Conservation (phyloP, 169 alveolate species). For the Blepharisma undulans region DNA sequence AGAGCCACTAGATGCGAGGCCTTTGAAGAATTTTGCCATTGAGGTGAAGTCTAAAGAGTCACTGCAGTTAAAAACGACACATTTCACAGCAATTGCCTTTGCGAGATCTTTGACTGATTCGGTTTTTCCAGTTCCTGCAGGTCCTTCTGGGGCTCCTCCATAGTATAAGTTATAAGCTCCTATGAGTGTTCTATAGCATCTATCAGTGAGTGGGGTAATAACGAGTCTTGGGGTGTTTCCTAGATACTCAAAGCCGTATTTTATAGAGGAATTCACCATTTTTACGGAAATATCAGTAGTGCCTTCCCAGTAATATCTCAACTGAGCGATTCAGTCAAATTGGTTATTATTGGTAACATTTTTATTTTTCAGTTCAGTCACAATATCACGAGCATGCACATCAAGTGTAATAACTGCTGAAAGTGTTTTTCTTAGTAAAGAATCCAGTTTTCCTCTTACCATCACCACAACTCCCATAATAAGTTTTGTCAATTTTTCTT, state of each 20-base stretch:
- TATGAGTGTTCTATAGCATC: conserved; percentile 90
- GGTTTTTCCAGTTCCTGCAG: conserved; percentile 94
- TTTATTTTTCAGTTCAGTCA: conserved; percentile 54
- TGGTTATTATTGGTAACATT: conserved; percentile 65
- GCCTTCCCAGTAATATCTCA: conserved; percentile 82
- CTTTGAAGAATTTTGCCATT: conserved; percentile 90
- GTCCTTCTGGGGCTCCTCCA: conserved; percentile 96
- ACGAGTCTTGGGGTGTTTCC: conserved; percentile 83
- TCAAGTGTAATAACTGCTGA: conserved; percentile 83
- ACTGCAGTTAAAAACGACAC: conserved; percentile 85
- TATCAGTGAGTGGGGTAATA: conserved; percentile 91
- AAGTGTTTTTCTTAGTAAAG: conserved; percentile 50
- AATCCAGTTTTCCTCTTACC: conserved; percentile 17
- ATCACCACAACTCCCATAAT: conserved; percentile 16
- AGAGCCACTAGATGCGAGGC: conserved; percentile 86
- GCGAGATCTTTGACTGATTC: conserved; percentile 90
- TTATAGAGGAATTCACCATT: conserved; percentile 73
- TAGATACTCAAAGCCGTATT: conserved; percentile 82
- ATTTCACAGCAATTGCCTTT: conserved; percentile 86
- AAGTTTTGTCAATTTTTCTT: background rate
- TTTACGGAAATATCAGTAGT: conserved; percentile 54
- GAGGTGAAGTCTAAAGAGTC: conserved; percentile 73
- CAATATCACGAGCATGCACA: conserved; percentile 88
- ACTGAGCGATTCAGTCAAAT: conserved; percentile 86
- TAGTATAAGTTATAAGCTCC: conserved; percentile 88